phyloP scores from a whole-genome alignment of 352 stramenopile genomes.

The Phytophthora tubulina region DNA sequence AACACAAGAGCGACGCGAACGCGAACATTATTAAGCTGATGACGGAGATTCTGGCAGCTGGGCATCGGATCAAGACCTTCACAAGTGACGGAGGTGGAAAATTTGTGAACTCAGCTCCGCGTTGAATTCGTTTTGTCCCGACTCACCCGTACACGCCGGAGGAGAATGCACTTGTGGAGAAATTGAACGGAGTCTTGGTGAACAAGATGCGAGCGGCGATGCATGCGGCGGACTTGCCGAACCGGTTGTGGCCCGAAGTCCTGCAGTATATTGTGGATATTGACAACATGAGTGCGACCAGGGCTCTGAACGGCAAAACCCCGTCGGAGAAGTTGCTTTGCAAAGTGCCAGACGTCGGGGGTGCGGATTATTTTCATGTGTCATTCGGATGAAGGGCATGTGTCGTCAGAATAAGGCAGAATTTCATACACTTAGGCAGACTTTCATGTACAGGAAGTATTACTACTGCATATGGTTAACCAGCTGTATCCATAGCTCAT shows the following conservation, averaged over 20 bases:
- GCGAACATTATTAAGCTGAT: slow-evolving; percentile 6
- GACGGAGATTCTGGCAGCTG: neutral
- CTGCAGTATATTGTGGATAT: slow-evolving; percentile 18
- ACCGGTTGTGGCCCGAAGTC: neutral
- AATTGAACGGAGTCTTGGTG: neutral
- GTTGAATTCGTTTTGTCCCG: slow-evolving; percentile 13
- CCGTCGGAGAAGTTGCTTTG: slow-evolving; percentile 12
- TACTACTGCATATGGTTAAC: too few species aligned
- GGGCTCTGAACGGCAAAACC: neutral
- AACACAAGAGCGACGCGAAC: slow-evolving; percentile 11
- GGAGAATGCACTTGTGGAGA: slow-evolving; percentile 13
- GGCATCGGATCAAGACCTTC: slow-evolving; percentile 4
- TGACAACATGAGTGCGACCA: neutral
- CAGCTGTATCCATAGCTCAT: too few species aligned
- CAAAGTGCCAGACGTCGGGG: neutral
- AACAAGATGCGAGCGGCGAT: slow-evolving; percentile 19
- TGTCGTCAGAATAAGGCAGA: too few species aligned
- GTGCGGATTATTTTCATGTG: too few species aligned
- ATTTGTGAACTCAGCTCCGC: neutral
- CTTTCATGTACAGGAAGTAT: too few species aligned
- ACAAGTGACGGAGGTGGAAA: slow-evolving; percentile 15
- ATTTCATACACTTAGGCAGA: too few species aligned
- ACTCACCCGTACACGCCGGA: slow-evolving; percentile 17
- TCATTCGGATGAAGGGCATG: too few species aligned
- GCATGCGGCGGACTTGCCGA: slow-evolving; percentile 13